Evolutionary conservation across 306 rosid species (phyloP).

Genomic region (Medicago ruthenica): DNA sequence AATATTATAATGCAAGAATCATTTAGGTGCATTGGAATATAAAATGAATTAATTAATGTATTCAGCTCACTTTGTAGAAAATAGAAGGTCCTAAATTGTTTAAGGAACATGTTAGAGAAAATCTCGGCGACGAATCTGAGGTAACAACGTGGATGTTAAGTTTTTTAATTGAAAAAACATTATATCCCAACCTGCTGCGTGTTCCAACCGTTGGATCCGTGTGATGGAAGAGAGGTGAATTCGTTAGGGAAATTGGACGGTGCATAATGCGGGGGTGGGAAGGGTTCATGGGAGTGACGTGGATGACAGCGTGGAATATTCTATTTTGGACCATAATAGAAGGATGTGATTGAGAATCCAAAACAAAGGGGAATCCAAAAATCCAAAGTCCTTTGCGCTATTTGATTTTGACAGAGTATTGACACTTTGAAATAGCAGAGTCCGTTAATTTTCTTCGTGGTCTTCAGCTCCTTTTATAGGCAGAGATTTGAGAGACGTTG

Average conservation of each 20-base stretch:
- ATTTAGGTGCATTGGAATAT: conserved; percentile 25
- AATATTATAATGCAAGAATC: not conserved
- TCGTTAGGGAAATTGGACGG: not conserved
- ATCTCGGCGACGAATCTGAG: conserved; percentile 61
- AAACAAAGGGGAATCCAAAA: no score
- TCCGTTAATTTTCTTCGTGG: no score
- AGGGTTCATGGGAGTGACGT: no score
- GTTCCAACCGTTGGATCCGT: conserved; percentile 27
- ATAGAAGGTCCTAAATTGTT: conserved; percentile 6
- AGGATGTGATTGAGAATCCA: no score
- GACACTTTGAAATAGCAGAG: no score
- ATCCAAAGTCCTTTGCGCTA: no score
- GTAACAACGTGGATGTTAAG: conserved; percentile 41
- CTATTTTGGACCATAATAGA: no score
- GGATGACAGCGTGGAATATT: no score
- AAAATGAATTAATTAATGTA: not conserved
- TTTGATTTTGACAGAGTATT: no score
- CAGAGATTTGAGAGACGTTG: no score
- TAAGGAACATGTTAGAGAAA: conserved; percentile 58
- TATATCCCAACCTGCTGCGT: not conserved
- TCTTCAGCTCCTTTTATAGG: no score
- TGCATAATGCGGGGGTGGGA: not conserved
- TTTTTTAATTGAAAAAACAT: not conserved
- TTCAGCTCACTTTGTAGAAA: conserved; percentile 19
- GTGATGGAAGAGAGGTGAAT: not conserved